Evolutionary conservation across 768 basidiomycete genomes (phyloP).

Genomic region (Hysterangium stoloniferum): DNA sequence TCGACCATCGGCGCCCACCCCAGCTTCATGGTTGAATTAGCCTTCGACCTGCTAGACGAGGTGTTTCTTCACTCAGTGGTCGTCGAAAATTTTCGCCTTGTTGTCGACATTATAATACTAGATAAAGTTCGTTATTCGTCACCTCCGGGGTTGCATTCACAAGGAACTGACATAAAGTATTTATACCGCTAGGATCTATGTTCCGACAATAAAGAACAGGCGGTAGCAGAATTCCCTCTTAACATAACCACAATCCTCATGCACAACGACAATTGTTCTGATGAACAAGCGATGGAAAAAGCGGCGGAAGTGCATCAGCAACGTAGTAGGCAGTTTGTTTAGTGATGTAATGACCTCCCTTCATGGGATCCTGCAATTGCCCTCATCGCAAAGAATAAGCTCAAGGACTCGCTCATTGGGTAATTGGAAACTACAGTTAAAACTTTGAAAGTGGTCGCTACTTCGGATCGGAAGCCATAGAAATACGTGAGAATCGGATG

Average conservation of each 20-base stretch:
- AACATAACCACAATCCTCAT: background rate
- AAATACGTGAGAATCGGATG: background rate
- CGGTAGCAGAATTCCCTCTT: background rate
- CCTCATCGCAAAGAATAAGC: background rate
- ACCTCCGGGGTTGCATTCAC: no score
- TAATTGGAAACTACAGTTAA: background rate
- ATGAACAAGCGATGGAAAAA: background rate
- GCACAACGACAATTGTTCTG: background rate
- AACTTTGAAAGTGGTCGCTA: background rate
- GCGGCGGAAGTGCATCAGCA: background rate
- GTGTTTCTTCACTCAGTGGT: background rate
- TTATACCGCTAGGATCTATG: background rate
- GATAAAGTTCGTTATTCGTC: background rate
- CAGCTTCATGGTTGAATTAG: background rate
- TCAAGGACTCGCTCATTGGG: background rate
- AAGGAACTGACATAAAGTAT: background rate
- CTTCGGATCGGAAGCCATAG: background rate
- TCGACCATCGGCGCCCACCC: no score
- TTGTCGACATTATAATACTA: background rate
- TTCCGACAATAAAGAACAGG: background rate
- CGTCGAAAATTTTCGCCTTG: background rate
- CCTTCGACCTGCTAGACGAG: background rate
- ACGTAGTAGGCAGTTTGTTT: background rate
- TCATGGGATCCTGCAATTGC: background rate
- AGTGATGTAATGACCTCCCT: background rate